These are phyloP conservation scores for Fusarium sp. DNA, from an alignment of 2,329 filamentous ascomycete species.

Conservation along the genomic window DNA sequence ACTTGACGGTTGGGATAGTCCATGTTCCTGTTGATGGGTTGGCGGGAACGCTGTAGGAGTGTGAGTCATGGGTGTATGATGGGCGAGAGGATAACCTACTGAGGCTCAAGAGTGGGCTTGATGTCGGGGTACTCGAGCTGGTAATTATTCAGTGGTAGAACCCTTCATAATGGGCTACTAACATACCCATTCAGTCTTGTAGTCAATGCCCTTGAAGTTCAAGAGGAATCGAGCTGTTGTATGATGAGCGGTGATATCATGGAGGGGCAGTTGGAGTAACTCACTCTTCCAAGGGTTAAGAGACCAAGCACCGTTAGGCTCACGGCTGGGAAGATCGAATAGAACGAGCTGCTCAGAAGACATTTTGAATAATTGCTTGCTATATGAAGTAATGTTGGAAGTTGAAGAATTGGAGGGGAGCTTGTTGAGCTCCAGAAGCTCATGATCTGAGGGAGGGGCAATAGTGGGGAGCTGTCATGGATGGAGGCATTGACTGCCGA, in stretches of 20 bases:
- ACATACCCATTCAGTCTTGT: conserved; percentile 72
- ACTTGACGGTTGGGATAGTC: conserved; percentile 63
- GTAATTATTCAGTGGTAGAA: background rate
- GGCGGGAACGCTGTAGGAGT: conserved; percentile 26
- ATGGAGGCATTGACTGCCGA: background rate
- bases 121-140: conserved; percentile 75
- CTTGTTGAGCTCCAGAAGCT: conserved; percentile 4
- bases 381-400: background rate
- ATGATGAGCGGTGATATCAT: conserved; percentile 10
- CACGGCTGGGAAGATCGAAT: conserved; percentile 71
- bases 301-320: conserved; percentile 66
- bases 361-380: conserved; percentile 38
- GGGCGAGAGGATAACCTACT: conserved; percentile 55
- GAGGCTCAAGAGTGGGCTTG: conserved; percentile 63
- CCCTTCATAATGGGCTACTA: too few species aligned
- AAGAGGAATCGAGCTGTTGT: conserved; percentile 69
- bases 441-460: conserved; percentile 26
- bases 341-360: conserved; percentile 60
- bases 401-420: background rate
- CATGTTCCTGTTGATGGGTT: conserved; percentile 42
- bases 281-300: conserved; percentile 78
- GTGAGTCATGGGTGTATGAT: conserved; percentile 1
- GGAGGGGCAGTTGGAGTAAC: background rate
- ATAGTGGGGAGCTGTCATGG: conserved; percentile 27
- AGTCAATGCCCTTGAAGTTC: conserved; percentile 76